phyloP scores from a whole-genome alignment of 495 filamentous ascomycete species.

The Cercophora sp. region DNA sequence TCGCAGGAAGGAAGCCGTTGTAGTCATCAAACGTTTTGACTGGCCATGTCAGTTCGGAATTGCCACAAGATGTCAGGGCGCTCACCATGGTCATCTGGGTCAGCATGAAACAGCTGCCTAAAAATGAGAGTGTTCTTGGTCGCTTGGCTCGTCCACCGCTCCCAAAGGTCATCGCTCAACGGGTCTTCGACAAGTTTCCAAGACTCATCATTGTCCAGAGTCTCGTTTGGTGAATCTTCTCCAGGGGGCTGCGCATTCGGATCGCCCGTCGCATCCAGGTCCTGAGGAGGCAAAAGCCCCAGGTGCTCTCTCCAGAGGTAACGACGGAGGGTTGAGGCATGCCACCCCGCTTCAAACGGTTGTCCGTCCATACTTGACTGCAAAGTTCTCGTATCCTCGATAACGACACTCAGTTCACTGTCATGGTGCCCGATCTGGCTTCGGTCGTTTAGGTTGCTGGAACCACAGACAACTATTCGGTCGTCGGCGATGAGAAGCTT shows the following conservation, averaged over 20 bases:
- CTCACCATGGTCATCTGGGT: conserved; percentile 80
- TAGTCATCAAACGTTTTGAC: conserved; percentile 88
- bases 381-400: conserved; percentile 78
- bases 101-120: conserved; percentile 82
- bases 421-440: conserved; percentile 88
- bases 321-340: conserved; percentile 76
- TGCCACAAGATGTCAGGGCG: no score
- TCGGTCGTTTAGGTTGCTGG: conserved; percentile 89
- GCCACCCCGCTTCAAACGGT: conserved; percentile 66
- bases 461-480: conserved; percentile 75
- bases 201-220: conserved; percentile 55
- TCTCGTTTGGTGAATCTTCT: conserved; percentile 63
- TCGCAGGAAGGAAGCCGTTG: conserved; percentile 67
- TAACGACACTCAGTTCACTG: conserved; percentile 86
- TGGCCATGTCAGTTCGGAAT: conserved; percentile 20
- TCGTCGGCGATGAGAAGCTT: conserved; percentile 89
- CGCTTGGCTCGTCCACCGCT: conserved; percentile 74
- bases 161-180: conserved; percentile 74
- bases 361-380: conserved; percentile 73
- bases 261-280: conserved; percentile 64
- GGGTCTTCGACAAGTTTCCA: conserved; percentile 82
- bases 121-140: conserved; percentile 80
- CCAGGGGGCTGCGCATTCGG: conserved; percentile 80
- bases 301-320: conserved; percentile 93
- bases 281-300: conserved; percentile 72